These are phyloP conservation scores for Blastomyces silverae DNA, from an alignment of 2,329 filamentous ascomycete species.

Conservation along the genomic window DNA sequence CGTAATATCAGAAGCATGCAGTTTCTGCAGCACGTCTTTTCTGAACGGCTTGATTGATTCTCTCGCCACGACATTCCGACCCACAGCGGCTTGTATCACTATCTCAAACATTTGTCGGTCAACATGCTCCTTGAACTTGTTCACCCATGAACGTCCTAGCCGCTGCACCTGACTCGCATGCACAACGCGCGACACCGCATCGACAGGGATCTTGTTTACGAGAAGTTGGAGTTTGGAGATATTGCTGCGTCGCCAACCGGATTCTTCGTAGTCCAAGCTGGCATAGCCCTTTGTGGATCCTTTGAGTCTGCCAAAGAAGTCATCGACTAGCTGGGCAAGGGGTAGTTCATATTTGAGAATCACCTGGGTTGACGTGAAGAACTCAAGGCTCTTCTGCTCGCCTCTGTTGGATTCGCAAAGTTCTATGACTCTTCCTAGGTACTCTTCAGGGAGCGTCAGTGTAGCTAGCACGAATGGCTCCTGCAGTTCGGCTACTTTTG, in stretches of 20 bases:
- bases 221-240: slow-evolving; percentile 86
- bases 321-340: slow-evolving; percentile 83
- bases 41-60: slow-evolving; percentile 95
- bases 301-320: slow-evolving; percentile 96
- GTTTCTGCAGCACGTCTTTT: slow-evolving; percentile 87
- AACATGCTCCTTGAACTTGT: slow-evolving; percentile 94
- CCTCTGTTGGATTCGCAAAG: slow-evolving; percentile 86
- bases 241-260: slow-evolving; percentile 71
- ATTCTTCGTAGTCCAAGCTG: slow-evolving; percentile 92
- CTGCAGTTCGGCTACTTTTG: slow-evolving; percentile 55
- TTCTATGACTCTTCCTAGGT: slow-evolving; percentile 89
- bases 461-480: slow-evolving; percentile 75
- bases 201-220: slow-evolving; percentile 88
- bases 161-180: slow-evolving; percentile 74
- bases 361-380: slow-evolving; percentile 86
- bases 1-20: slow-evolving; percentile 84
- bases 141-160: slow-evolving; percentile 79
- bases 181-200: slow-evolving; percentile 86
- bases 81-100: slow-evolving; percentile 84
- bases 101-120: slow-evolving; percentile 97
- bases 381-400: slow-evolving; percentile 77
- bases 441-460: slow-evolving; percentile 87
- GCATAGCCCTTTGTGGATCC: slow-evolving; percentile 91
- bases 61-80: slow-evolving; percentile 73
- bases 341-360: slow-evolving; percentile 91